Conservation (phyloP, 768 basidiomycete genomes). For the Cytidiella melzeri region DNA sequence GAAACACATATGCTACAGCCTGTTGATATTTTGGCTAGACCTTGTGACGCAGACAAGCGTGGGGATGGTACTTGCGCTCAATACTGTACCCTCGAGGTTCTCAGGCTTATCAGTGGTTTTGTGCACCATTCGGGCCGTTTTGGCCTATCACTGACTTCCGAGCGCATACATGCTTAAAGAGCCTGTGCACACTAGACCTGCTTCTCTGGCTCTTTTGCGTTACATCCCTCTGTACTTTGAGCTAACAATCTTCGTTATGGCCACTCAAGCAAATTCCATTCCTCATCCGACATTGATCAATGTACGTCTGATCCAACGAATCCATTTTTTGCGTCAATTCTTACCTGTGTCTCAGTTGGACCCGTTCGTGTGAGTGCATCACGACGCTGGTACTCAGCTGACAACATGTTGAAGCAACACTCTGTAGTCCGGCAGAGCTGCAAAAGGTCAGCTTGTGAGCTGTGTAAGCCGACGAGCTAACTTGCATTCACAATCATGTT, state of each 20-base stretch:
- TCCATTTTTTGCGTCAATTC: constrained; percentile 16
- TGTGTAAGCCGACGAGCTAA: not conserved
- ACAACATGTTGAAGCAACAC: no score
- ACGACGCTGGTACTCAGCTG: no score
- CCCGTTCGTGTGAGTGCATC: constrained; percentile 54
- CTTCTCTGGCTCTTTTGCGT: not conserved
- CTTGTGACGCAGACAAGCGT: not conserved
- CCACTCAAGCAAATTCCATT: not conserved
- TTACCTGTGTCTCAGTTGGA: constrained; percentile 46
- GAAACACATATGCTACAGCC: not conserved
- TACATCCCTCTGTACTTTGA: not conserved
- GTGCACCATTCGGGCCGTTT: not conserved
- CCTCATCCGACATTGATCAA: constrained; percentile 7
- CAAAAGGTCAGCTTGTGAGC: constrained; percentile 45
- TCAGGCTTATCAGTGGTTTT: not conserved
- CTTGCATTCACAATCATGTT: not conserved
- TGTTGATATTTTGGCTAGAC: not conserved
- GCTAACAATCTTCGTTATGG: not conserved
- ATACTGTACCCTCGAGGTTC: not conserved
- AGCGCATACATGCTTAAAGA: not conserved
- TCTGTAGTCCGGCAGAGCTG: constrained; percentile 38
- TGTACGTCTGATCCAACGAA: constrained; percentile 1
- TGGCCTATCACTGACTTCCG: not conserved
- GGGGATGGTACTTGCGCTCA: not conserved
- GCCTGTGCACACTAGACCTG: not conserved